Base-by-base conservation (phyloP, 257 asterid genomes). In the Fraxinus americana region DNA sequence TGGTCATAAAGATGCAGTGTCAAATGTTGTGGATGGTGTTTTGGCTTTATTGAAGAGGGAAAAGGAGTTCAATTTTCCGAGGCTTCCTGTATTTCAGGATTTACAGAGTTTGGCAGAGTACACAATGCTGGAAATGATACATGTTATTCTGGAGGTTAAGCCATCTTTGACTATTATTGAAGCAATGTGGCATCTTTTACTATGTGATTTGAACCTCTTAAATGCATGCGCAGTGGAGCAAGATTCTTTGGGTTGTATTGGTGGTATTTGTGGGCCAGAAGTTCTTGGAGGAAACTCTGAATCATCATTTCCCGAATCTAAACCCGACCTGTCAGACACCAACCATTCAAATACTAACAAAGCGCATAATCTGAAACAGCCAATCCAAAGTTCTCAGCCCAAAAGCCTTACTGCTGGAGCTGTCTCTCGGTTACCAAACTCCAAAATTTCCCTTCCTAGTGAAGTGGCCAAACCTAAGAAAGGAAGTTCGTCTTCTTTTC, bases 111-210 rank as follows among this genome's bases (percentile, higher is more conserved):
- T 92, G 41, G 97, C 88, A 7, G 85, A 89, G 63, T 91, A 88
- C 79, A 88, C 90, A 1, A 77, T 94, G 67, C 74, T 89, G 32
- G 99, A 94, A 89, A 92, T 94, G 97, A 71, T 92, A 70, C 82
- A 83, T 41, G 91, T 90, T 39, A 83, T 94, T 75, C 89, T 88
- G 71, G 97, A 90, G 83, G 87, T 91, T 77, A 84, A 86, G 76
- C 94, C 94, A 1, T 71, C 72, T 34, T 78, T 88, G 77, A 83
- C 89, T 7, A 78, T 91, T 75, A 78, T 81, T 4, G 96, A 94
- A 76, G 93, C 93, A 32, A 89, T 90, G 96, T 92, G 98, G 97
- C 77, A 78, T 75, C 86, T 94, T 43, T 43, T 94, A 61, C 71
- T 94, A 78, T 85, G 87, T 30, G 99, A 92, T 82, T 77, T 89